Evolutionary conservation across 345 rosid genomes (phyloP).

Genomic region (Capsella bursapastoris): DNA sequence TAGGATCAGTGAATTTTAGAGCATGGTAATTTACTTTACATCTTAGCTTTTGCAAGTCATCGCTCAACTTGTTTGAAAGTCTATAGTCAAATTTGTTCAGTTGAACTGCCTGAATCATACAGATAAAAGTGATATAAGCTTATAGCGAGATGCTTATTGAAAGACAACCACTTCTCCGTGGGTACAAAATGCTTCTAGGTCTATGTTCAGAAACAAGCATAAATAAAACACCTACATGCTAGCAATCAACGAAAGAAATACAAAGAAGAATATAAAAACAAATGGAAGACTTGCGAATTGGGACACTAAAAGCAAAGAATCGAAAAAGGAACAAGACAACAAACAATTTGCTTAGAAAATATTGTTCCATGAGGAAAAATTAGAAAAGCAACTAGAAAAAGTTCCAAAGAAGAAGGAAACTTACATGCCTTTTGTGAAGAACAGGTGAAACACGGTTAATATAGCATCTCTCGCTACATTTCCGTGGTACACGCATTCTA

Average conservation of each 20-base stretch:
- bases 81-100: constrained; percentile 92
- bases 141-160: constrained; percentile 17
- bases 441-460: constrained; percentile 86
- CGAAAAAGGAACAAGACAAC: neutral
- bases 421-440: constrained; percentile 99
- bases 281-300: constrained; percentile 9
- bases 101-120: constrained; percentile 76
- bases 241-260: constrained; percentile 21
- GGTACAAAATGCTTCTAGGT: neutral
- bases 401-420: constrained; percentile 54
- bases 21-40: constrained; percentile 97
- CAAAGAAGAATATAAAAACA: neutral
- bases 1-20: constrained; percentile 82
- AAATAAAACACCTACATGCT: neutral
- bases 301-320: neutral
- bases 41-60: constrained; percentile 90
- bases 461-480: constrained; percentile 93
- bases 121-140: constrained; percentile 30
- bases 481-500: constrained; percentile 95
- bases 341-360: constrained; percentile 5
- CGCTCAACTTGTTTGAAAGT: constrained; percentile 82
- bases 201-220: constrained; percentile 16
- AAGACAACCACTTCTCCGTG: constrained; percentile 8
- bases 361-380: neutral
- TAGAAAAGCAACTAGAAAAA: constrained; percentile 14